These are phyloP conservation scores for Bruguiera hainesii DNA, from an alignment of 441 rosid species.

Conservation along the genomic window DNA sequence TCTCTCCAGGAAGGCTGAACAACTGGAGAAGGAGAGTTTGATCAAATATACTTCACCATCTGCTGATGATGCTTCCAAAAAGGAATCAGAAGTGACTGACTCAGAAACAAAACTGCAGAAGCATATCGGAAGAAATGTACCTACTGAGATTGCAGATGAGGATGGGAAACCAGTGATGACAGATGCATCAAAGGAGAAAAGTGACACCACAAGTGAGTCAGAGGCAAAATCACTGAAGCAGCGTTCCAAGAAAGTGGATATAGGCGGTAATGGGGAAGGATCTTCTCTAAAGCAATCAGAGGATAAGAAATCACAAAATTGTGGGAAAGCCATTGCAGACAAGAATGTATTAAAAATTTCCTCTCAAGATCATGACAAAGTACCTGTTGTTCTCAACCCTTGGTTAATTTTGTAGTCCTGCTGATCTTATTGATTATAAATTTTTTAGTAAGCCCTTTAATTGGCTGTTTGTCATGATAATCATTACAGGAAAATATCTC, in stretches of 20 bases:
- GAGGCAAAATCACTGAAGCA: constrained; percentile 52
- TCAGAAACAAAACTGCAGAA: constrained; percentile 51
- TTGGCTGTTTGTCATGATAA: constrained; percentile 11
- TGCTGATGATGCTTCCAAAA: constrained; percentile 42
- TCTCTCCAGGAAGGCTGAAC: constrained; percentile 36
- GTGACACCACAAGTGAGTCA: constrained; percentile 38
- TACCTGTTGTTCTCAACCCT: constrained; percentile 20
- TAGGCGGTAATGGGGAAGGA: constrained; percentile 41
- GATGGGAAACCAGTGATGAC: constrained; percentile 33
- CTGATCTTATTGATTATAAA: constrained; percentile 2
- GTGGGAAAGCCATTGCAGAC: constrained; percentile 45
- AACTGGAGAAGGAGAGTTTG: constrained; percentile 46
- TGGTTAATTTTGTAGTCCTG: constrained; percentile 8
- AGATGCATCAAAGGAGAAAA: constrained; percentile 50
- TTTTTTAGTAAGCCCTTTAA: constrained; percentile 7
- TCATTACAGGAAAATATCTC: constrained; percentile 51
- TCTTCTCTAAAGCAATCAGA: constrained; percentile 40
- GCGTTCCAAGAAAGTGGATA: constrained; percentile 50
- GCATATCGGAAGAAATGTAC: constrained; percentile 41
- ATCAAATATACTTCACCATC: constrained; percentile 41
- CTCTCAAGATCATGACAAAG: constrained; percentile 56
- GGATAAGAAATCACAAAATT: constrained; percentile 54
- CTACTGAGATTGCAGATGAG: constrained; percentile 38
- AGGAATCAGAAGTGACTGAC: constrained; percentile 46
- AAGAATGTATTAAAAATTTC: constrained; percentile 39